A percentile compares a stretch with the other conserved stretches of the same genome.
These are phyloP conservation scores for Isoetes engelmannii DNA, from an alignment of 83 land plant genomes.

Conservation along the genomic window DNA sequence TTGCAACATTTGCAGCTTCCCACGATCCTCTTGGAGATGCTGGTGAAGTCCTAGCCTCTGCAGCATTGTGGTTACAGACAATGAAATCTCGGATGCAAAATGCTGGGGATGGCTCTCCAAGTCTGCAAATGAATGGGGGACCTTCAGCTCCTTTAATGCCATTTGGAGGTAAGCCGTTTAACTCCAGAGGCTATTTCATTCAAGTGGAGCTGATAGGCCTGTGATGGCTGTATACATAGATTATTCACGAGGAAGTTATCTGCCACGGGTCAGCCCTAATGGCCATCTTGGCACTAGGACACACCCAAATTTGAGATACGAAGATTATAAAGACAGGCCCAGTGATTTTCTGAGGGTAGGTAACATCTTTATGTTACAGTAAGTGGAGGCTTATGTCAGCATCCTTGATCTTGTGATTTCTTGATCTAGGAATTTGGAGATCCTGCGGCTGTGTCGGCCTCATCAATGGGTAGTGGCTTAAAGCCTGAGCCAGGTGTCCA, in stretches of 20 bases:
- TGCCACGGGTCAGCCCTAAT: not conserved
- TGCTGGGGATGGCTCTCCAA: slow-evolving; percentile 15
- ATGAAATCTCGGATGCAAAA: slow-evolving; percentile 31
- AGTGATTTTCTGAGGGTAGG: slow-evolving; percentile 31
- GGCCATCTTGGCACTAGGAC: slow-evolving; percentile 8
- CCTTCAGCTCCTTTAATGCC: not conserved
- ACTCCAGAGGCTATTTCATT: not conserved
- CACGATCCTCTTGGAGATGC: slow-evolving; percentile 37
- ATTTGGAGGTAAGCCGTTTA: slow-evolving; percentile 2
- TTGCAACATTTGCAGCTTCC: slow-evolving; percentile 34
- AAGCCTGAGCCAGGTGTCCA: slow-evolving; percentile 34
- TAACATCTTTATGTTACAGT: not conserved
- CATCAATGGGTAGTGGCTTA: slow-evolving; percentile 34
- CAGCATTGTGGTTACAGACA: slow-evolving; percentile 36
- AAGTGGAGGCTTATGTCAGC: not conserved
- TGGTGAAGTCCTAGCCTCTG: slow-evolving; percentile 35
- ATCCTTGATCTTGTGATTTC: not conserved
- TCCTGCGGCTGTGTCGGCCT: slow-evolving; percentile 33
- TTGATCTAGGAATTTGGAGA: slow-evolving; percentile 31
- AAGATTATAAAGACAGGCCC: slow-evolving; percentile 36
- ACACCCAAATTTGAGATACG: slow-evolving; percentile 19
- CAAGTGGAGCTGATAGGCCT: too few species aligned
- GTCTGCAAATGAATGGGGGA: slow-evolving; percentile 10
- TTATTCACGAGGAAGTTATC: slow-evolving; percentile 1
- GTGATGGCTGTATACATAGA: not conserved